phyloP scores from a whole-genome alignment of 129 eudicot genomes.

The Ambrosia artemisiifolia region DNA sequence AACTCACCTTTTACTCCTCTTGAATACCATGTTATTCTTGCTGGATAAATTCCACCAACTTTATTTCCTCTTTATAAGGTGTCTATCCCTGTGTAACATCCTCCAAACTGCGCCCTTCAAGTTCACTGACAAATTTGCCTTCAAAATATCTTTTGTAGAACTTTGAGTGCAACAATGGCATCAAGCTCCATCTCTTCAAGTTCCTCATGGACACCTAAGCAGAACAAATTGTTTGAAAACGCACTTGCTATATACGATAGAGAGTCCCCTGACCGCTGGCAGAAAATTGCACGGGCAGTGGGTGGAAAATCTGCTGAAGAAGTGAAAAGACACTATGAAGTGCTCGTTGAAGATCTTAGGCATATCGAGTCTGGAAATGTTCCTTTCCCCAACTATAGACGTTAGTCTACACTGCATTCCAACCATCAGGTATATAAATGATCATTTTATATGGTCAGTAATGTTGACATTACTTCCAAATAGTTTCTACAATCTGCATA shows the following conservation, averaged over 20 bases:
- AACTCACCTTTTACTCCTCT: conserved; percentile 24
- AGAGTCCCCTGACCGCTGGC: conserved; percentile 82
- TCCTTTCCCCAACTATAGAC: conserved; percentile 56
- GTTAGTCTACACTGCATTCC: conserved; percentile 23
- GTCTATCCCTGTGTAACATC: conserved; percentile 30
- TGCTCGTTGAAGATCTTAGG: conserved; percentile 64
- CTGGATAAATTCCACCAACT: conserved; percentile 42
- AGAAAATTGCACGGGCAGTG: conserved; percentile 60
- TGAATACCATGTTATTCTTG: conserved; percentile 34
- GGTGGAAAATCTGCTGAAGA: conserved; percentile 74
- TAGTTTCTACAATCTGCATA: neutral
- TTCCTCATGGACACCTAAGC: conserved; percentile 60
- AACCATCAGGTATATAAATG: conserved; percentile 22
- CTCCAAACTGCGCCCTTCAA: conserved; percentile 32
- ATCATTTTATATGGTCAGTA: neutral
- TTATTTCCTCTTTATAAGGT: conserved; percentile 46
- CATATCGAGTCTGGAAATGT: conserved; percentile 67
- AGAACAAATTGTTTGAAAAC: conserved; percentile 69
- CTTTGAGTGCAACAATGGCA: conserved; percentile 40
- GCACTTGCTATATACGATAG: conserved; percentile 64
- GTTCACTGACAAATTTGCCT: neutral
- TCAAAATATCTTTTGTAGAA: neutral
- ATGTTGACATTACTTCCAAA: neutral
- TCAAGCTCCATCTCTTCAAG: conserved; percentile 47
- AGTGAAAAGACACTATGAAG: conserved; percentile 70